phyloP scores from a whole-genome alignment of 257 asterid species.

The Agastache rugosa region DNA sequence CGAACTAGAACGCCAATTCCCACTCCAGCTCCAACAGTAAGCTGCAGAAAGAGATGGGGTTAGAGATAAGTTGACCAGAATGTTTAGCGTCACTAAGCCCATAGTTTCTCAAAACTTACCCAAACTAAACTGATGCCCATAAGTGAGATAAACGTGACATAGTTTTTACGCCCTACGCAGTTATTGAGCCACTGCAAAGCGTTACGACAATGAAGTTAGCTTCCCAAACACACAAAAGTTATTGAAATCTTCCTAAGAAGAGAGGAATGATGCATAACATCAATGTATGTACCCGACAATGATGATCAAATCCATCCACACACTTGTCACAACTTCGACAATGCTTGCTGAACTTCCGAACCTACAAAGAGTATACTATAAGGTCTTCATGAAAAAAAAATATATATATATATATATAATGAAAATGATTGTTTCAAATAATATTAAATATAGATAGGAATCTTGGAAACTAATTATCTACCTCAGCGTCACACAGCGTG shows the following conservation, averaged over 20 bases:
- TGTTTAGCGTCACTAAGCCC: constrained; percentile 2
- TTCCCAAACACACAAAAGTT: constrained; percentile 27
- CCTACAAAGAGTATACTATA: constrained; percentile 52
- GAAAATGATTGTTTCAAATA: constrained; percentile 1
- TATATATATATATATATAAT: background rate
- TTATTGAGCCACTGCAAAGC: constrained; percentile 91
- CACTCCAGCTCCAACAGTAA: constrained; percentile 81
- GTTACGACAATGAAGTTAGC: constrained; percentile 41
- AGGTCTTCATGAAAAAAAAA: background rate
- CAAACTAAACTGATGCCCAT: constrained; percentile 91
- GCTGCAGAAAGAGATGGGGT: constrained; percentile 57
- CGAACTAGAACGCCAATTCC: constrained; percentile 90
- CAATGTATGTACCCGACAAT: constrained; percentile 79
- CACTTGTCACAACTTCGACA: constrained; percentile 99
- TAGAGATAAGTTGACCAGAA: constrained; percentile 25
- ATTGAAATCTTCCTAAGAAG: constrained; percentile 4
- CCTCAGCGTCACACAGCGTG: constrained; percentile 98
- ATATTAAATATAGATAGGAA: constrained; percentile 4
- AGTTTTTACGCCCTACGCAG: constrained; percentile 95
- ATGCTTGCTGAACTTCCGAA: constrained; percentile 94
- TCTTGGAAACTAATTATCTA: constrained; percentile 39
- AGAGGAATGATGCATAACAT: constrained; percentile 28
- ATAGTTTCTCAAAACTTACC: constrained; percentile 59
- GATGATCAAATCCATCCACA: constrained; percentile 99
- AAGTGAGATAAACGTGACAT: constrained; percentile 74